phyloP scores from a whole-genome alignment of 1,284 basidiomycete species.

The Testicularia cyperi region DNA sequence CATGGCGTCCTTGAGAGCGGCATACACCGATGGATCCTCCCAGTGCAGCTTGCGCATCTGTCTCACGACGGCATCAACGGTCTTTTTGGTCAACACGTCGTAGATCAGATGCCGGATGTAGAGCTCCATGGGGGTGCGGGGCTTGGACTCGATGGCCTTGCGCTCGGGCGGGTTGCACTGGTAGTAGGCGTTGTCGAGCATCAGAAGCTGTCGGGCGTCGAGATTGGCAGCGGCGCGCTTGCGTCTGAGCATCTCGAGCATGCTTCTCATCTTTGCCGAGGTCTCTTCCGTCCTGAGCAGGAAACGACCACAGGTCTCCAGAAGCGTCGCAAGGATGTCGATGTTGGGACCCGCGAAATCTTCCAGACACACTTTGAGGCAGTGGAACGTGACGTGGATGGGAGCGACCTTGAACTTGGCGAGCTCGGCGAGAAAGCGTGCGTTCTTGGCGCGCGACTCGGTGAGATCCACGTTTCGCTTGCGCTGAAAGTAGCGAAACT shows the following conservation, averaged over 20 bases:
- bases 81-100: slow-evolving; percentile 84
- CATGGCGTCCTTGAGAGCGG: slow-evolving; percentile 72
- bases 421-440: slow-evolving; percentile 82
- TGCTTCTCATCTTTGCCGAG: slow-evolving; percentile 67
- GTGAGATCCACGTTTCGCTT: slow-evolving; percentile 89
- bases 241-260: slow-evolving; percentile 90
- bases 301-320: slow-evolving; percentile 93
- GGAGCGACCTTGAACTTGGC: slow-evolving; percentile 96
- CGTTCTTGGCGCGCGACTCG: slow-evolving; percentile 85
- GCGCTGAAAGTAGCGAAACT: slow-evolving; percentile 91
- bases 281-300: slow-evolving; percentile 85
- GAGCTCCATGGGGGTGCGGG: slow-evolving; percentile 81
- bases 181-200: slow-evolving; percentile 98
- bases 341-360: slow-evolving; percentile 90
- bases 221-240: slow-evolving; percentile 91
- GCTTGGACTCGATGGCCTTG: slow-evolving; percentile 77
- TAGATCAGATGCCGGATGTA: slow-evolving; percentile 92
- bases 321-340: slow-evolving; percentile 84
- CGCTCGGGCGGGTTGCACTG: slow-evolving; percentile 98
- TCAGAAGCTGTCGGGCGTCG: slow-evolving; percentile 80
- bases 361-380: slow-evolving; percentile 94
- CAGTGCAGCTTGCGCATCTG: slow-evolving; percentile 91
- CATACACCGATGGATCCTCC: slow-evolving; percentile 70
- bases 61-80: slow-evolving; percentile 88
- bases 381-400: slow-evolving; percentile 86